phyloP scores from a whole-genome alignment of 129 eudicot species.

The Pseudognaphalium luteoalbum region DNA sequence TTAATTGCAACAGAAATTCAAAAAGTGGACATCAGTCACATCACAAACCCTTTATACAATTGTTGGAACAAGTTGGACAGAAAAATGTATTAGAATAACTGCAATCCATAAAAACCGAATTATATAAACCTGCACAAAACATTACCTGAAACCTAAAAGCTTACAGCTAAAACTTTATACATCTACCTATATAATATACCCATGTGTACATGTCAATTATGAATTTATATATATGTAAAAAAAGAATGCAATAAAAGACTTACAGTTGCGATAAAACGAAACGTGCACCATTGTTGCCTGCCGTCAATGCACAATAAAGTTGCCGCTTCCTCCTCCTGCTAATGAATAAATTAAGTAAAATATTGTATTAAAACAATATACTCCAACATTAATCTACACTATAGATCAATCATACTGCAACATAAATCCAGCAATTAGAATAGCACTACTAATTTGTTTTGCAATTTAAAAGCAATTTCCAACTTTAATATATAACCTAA shows the following conservation, averaged over 20 bases:
- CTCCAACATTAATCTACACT: neutral
- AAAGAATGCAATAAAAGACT: neutral
- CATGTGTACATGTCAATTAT: neutral
- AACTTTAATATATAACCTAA: neutral
- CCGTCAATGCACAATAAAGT: neutral
- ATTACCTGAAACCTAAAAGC: neutral
- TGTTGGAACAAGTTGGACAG: too few relatives aligned
- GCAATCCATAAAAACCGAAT: neutral
- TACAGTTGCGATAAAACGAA: neutral
- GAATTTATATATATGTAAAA: too few relatives aligned
- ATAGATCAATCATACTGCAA: too few relatives aligned
- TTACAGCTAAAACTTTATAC: neutral
- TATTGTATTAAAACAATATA: too few relatives aligned
- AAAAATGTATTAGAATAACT: too few relatives aligned
- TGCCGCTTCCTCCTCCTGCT: neutral
- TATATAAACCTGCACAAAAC: too few relatives aligned
- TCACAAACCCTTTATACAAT: too few relatives aligned
- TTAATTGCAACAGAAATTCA: too few relatives aligned
- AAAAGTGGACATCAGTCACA: too few relatives aligned
- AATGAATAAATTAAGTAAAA: neutral
- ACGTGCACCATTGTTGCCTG: neutral
- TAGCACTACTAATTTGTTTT: too few relatives aligned
- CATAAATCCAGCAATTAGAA: neutral
- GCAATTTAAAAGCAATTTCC: neutral
- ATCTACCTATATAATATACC: neutral